Base-by-base conservation (phyloP, 441 rosid species). In the California macrophylla region DNA sequence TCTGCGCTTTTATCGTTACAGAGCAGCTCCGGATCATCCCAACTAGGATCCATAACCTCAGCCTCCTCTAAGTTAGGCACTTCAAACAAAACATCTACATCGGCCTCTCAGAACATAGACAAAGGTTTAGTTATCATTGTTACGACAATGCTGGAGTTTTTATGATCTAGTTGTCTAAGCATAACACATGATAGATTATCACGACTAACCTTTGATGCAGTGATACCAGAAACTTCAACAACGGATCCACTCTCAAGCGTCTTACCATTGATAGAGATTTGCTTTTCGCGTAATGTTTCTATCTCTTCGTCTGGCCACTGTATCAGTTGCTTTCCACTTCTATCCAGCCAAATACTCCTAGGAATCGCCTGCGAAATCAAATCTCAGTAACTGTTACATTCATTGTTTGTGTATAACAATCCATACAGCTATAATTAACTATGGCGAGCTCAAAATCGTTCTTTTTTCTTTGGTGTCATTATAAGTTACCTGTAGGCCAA, bases 261-360 rank as follows among this genome's bases (percentile, higher is more conserved):
- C 75, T 60, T 65, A 26, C 26, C 64, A 3, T 47, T 21, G 34
- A 81, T 28, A 58, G 34, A 66, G 6, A 82, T 74, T 73, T 71
- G 63, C 16, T 78, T 70, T 20, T 50, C 66, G 5, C 77, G 78
- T 25, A 84, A 54, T 7, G 26, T 78, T 30, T 81, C 75, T 50
- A 82, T 56, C 74, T 88, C 91, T 67, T 78, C 85, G 7, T 85
- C 79, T 1, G 92, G 94, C 94, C 87, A 80, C 67, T 85, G 92
- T 28, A 87, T 45, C 72, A 88, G 66, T 70, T 81, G 86, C 76
- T 81, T 87, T 38, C 89, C 86, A 15, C 72, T 67, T 72, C 21
- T 16, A 60, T 82, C 86, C 25, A 88, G 87, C 87, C 87, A 83
- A 38, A 91, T 30, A 16, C 75, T 69, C 79, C 91, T 81, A 0